Conservation (phyloP, 768 basidiomycete species). For the Tulasnella sp. region DNA sequence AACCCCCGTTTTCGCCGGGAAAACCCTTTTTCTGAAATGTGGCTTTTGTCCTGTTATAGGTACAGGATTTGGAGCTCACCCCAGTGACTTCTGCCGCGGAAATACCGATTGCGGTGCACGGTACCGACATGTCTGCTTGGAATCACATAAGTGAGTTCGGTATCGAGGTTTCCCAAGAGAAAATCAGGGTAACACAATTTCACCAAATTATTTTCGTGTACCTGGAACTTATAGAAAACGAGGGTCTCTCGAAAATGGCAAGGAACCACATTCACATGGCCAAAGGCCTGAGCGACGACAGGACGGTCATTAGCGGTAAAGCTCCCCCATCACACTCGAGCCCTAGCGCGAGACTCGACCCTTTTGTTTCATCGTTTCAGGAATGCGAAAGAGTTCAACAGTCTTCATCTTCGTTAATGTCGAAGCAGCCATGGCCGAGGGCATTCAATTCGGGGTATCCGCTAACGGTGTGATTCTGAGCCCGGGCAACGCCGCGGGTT, state of each 20-base stretch:
- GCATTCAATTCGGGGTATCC: slow-evolving; percentile 72
- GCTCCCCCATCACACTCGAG: background rate
- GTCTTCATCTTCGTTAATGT: slow-evolving; percentile 81
- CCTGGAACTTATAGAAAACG: slow-evolving; percentile 46
- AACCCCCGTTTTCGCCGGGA: background rate
- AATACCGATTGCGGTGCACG: slow-evolving; percentile 80
- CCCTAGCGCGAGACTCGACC: background rate
- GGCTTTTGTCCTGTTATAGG: slow-evolving; percentile 42
- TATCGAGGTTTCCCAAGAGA: background rate
- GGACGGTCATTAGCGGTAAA: slow-evolving; percentile 71
- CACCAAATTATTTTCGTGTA: background rate
- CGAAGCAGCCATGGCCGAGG: slow-evolving; percentile 57
- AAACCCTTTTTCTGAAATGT: background rate
- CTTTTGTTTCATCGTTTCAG: slow-evolving; percentile 43
- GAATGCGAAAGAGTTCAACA: slow-evolving; percentile 74
- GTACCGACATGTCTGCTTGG: slow-evolving; percentile 71
- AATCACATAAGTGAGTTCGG: slow-evolving; percentile 54
- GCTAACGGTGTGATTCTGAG: slow-evolving; percentile 87
- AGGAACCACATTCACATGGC: slow-evolving; percentile 94
- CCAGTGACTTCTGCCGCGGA: slow-evolving; percentile 56
- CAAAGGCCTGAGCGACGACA: slow-evolving; percentile 60
- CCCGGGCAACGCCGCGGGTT: slow-evolving; percentile 64
- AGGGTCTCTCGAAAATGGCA: slow-evolving; percentile 78
- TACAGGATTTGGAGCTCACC: slow-evolving; percentile 62
- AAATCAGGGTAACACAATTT: slow-evolving; percentile 15